Evolutionary conservation across 2,329 filamentous ascomycete genomes (phyloP).

Genomic region (Bipolaris bicolor): DNA sequence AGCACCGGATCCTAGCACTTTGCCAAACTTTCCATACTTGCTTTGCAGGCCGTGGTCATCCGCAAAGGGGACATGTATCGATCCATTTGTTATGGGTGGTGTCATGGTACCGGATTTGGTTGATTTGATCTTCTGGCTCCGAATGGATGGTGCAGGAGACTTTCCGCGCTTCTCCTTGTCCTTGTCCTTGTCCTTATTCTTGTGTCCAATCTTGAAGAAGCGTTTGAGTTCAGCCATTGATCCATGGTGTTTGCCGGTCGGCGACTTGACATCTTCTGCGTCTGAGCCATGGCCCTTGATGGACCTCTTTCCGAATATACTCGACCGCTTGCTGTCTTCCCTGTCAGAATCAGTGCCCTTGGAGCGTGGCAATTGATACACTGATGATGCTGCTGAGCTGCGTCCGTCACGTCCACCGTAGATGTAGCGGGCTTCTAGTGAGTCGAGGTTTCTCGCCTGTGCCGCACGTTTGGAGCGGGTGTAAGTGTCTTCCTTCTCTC

Average conservation of each 20-base stretch:
- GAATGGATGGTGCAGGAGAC: constrained; percentile 67
- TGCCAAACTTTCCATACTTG: constrained; percentile 95
- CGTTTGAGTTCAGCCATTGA: constrained; percentile 95
- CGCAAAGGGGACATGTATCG: constrained; percentile 74
- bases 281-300: constrained; percentile 57
- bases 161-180: constrained; percentile 61
- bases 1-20: constrained; percentile 89
- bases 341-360: constrained; percentile 47
- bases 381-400: constrained; percentile 47
- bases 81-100: constrained; percentile 42
- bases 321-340: constrained; percentile 58
- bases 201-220: constrained; percentile 85
- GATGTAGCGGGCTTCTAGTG: constrained; percentile 81
- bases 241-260: constrained; percentile 60
- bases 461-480: constrained; percentile 79
- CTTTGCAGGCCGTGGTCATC: constrained; percentile 90
- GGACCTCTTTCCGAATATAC: constrained; percentile 59
- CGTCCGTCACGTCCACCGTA: constrained; percentile 76
- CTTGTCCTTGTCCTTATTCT: constrained; percentile 60
- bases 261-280: constrained; percentile 42
- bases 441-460: constrained; percentile 67
- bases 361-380: constrained; percentile 54
- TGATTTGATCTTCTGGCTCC: constrained; percentile 58
- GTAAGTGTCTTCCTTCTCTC: constrained; percentile 84
- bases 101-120: constrained; percentile 47